Conservation (phyloP, 2,329 filamentous ascomycete species). For the Aspergillus fischeri region DNA sequence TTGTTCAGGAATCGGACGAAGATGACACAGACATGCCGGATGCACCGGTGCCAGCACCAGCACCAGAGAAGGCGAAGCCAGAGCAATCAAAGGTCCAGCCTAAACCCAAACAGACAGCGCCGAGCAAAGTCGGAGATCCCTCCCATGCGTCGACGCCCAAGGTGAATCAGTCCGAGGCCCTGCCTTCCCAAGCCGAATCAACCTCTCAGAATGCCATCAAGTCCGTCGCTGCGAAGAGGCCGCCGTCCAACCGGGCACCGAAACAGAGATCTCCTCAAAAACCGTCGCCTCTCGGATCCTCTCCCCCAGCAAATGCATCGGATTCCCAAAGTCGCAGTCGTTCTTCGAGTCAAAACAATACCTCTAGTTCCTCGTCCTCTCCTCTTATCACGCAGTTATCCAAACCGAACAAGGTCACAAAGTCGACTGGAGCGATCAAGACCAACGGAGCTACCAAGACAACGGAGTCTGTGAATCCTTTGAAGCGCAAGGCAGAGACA, state of each 20-base stretch:
- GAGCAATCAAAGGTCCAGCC: slow-evolving; percentile 16
- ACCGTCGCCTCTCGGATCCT: slow-evolving; percentile 58
- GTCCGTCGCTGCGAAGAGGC: slow-evolving; percentile 32
- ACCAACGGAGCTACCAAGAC: slow-evolving; percentile 29
- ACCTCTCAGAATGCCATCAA: slow-evolving; percentile 23
- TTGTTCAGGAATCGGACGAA: slow-evolving; percentile 50
- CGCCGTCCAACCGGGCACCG: slow-evolving; percentile 34
- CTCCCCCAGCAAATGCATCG: slow-evolving; percentile 58
- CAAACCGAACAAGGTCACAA: slow-evolving; percentile 23
- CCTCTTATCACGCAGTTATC: slow-evolving; percentile 40
- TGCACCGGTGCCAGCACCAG: slow-evolving; percentile 2
- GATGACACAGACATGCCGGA: slow-evolving; percentile 43
- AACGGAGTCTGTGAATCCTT: slow-evolving; percentile 24
- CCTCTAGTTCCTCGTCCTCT: slow-evolving; percentile 45
- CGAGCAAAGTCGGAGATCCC: slow-evolving; percentile 15
- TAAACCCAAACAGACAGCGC: slow-evolving; percentile 17
- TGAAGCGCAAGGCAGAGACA: slow-evolving; percentile 40
- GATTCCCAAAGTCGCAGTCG: slow-evolving; percentile 48
- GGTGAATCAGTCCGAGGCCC: slow-evolving; percentile 19
- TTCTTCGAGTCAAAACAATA: slow-evolving; percentile 39
- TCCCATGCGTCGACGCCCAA: slow-evolving; percentile 23
- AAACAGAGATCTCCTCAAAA: slow-evolving; percentile 53
- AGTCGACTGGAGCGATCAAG: slow-evolving; percentile 17
- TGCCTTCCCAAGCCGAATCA: slow-evolving; percentile 21
- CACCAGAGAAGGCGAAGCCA: slow-evolving; percentile 16